Base-by-base conservation (phyloP, 2,329 filamentous ascomycete genomes). In the Fusarium decemcellulare region DNA sequence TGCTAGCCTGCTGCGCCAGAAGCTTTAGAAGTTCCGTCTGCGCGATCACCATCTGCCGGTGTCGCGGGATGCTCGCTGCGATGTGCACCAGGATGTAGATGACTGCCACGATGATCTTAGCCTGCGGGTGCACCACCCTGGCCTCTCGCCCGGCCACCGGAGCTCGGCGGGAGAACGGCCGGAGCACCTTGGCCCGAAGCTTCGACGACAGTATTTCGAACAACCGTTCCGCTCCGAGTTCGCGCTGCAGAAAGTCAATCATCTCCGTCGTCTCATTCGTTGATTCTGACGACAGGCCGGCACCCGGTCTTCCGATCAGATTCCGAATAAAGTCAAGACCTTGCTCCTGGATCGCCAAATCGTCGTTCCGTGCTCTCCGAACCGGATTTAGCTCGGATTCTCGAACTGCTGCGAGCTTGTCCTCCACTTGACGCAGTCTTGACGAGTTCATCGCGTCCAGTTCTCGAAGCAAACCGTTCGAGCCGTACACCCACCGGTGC, bases 271-370 rank as follows among this genome's bases (percentile, higher is more conserved):
- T 88, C 62, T 87, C 87, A 54, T 79, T 78, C 8, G 82, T 78
- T 14, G 81, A 80, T 15, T 87, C 81, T 83, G 89, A 65, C 78
- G 84, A 71, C 81, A 85, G 71, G 79, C 88, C 72, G 79, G 83
- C 64, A 14, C 80, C 78, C 8, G 81, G 77, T 52, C 91, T 89
- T 61, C 91, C 92, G 70, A 98, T 93, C 34, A 98, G 84, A 79
- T 99, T 99, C 58, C 95, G 89, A 67, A 99, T 89, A 72, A 98
- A 92, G 73, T 97, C 92, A 16, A 98, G 87, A 0, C 92, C 93
- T 80, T 98, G 95, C 77, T 97, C 94, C 80, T 98, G 95, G 30
- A 98, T 92, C 3, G 91, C 91, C 39, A 95, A 85, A 70, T 97
- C 93, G 70, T 97, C 92, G 70, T 90, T 90, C 55, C 91, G 88